Percentiles rank a stretch among this genome's conserved stretches.
Conservation (phyloP, 257 asterid species). For the Scutellaria barbata region DNA sequence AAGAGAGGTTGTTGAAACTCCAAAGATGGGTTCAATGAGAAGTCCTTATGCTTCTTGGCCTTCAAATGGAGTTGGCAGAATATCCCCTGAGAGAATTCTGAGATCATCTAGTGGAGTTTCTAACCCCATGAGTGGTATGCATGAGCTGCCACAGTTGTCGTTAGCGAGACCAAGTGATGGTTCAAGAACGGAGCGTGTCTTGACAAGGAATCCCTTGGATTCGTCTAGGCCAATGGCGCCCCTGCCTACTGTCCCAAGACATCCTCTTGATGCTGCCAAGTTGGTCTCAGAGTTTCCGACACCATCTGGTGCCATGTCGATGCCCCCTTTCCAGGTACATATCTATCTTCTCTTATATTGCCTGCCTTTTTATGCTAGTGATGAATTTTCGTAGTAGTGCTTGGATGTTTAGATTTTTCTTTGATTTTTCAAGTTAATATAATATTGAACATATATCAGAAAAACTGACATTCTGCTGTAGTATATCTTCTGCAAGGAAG, state of each 20-base stretch:
- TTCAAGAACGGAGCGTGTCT: constrained; percentile 35
- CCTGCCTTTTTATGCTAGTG: constrained; percentile 11
- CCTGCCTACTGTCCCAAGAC: constrained; percentile 37
- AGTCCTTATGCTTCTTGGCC: constrained; percentile 50
- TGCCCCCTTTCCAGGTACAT: constrained; percentile 47
- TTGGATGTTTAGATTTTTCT: not conserved
- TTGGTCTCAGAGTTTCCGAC: constrained; percentile 40
- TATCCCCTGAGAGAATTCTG: constrained; percentile 35
- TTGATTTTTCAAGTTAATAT: too few relatives aligned
- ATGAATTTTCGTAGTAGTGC: not conserved
- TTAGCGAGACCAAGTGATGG: constrained; percentile 39
- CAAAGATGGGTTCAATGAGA: constrained; percentile 35
- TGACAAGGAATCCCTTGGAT: constrained; percentile 31
- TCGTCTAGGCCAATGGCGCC: constrained; percentile 45
- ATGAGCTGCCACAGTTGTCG: constrained; percentile 41
- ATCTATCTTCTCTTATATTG: constrained; percentile 27
- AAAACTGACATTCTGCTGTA: too few relatives aligned
- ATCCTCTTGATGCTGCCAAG: constrained; percentile 40
- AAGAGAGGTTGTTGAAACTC: constrained; percentile 34
- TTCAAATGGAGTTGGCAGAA: constrained; percentile 40
- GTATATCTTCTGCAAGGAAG: not conserved
- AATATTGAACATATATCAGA: too few relatives aligned
- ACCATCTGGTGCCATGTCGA: constrained; percentile 48
- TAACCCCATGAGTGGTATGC: constrained; percentile 38
- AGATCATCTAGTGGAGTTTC: constrained; percentile 41